These are phyloP conservation scores for Fusarium avenaceum DNA, from an alignment of 2,329 filamentous ascomycete genomes.

Conservation along the genomic window DNA sequence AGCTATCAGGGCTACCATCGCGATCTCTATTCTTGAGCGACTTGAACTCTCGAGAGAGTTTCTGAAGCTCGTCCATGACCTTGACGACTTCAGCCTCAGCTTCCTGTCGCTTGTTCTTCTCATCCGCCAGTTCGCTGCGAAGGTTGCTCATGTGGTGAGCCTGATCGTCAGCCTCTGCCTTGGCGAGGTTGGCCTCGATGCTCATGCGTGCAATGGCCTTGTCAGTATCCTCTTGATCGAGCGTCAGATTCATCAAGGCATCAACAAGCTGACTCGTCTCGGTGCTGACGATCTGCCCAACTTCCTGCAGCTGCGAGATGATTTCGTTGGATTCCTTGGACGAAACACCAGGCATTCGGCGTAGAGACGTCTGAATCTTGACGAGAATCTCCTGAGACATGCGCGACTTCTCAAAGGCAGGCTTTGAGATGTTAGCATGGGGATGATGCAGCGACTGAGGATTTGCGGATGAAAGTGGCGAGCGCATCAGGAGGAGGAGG, in stretches of 20 bases:
- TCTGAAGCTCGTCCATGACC: constrained; percentile 48
- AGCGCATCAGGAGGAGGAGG: background rate
- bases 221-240: constrained; percentile 57
- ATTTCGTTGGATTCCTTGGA: constrained; percentile 54
- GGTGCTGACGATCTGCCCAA: constrained; percentile 55
- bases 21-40: constrained; percentile 46
- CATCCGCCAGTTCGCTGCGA: constrained; percentile 50
- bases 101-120: constrained; percentile 51
- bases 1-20: constrained; percentile 35
- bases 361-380: constrained; percentile 56
- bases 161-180: constrained; percentile 54
- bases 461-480: background rate
- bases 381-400: constrained; percentile 54
- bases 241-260: constrained; percentile 54
- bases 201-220: constrained; percentile 57
- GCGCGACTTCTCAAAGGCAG: constrained; percentile 54
- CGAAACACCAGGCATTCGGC: constrained; percentile 57
- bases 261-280: constrained; percentile 58
- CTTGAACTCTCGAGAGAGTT: constrained; percentile 50
- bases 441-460: background rate
- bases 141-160: constrained; percentile 52
- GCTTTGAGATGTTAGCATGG: constrained; percentile 41
- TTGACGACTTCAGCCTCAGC: constrained; percentile 49
- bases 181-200: constrained; percentile 55
- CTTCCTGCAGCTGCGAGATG: constrained; percentile 53